phyloP scores from a whole-genome alignment of 805 yeast genomes.

The Starmerella apicola region DNA sequence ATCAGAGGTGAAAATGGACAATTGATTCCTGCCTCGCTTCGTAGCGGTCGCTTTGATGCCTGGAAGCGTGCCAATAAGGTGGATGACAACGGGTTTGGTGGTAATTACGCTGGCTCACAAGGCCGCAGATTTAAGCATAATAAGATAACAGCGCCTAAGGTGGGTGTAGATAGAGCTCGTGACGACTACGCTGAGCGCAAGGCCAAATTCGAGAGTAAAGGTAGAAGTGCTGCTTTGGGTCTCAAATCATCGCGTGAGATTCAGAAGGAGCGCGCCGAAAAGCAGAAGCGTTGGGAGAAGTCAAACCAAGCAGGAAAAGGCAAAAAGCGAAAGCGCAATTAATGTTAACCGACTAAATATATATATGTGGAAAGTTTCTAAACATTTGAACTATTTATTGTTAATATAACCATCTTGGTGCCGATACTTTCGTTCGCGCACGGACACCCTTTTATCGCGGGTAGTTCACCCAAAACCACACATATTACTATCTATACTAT shows the following conservation, averaged over 20 bases:
- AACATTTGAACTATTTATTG: neutral
- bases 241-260: constrained; percentile 60
- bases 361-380: neutral
- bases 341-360: too few species aligned
- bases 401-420: too few species aligned
- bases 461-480: too few species aligned
- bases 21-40: constrained; percentile 77
- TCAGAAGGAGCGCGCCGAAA: constrained; percentile 55
- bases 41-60: constrained; percentile 81
- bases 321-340: neutral
- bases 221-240: constrained; percentile 41
- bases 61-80: constrained; percentile 71
- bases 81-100: constrained; percentile 38
- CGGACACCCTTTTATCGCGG: too few species aligned
- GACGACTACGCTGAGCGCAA: constrained; percentile 76
- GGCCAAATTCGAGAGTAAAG: constrained; percentile 54
- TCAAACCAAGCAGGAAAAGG: constrained; percentile 19
- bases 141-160: constrained; percentile 63
- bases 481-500: too few species aligned
- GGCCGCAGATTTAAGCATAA: constrained; percentile 51
- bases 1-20: constrained; percentile 94
- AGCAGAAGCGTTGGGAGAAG: constrained; percentile 69
- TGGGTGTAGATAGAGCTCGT: constrained; percentile 72
- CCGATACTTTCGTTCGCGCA: too few species aligned
- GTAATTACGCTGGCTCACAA: constrained; percentile 33